These are phyloP conservation scores for Penicillium sp. DNA, from an alignment of 2,329 filamentous ascomycete species.

Conservation along the genomic window DNA sequence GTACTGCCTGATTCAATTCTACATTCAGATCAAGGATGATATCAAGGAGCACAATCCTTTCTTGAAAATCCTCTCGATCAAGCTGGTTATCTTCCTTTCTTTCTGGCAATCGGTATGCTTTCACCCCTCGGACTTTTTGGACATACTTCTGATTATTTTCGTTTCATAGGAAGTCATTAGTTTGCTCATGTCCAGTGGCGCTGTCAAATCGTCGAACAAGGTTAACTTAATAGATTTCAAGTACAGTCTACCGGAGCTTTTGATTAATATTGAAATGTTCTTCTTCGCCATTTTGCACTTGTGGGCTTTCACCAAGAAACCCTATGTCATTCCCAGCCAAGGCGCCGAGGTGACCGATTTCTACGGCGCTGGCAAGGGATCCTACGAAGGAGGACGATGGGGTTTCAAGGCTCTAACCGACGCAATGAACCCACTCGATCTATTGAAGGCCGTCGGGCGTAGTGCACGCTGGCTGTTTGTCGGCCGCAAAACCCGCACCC, in stretches of 20 bases:
- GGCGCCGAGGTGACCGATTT: constrained; percentile 44
- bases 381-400: constrained; percentile 64
- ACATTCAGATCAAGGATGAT: constrained; percentile 69
- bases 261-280: constrained; percentile 84
- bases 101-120: constrained; percentile 71
- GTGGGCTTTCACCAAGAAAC: constrained; percentile 76
- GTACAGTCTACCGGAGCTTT: constrained; percentile 73
- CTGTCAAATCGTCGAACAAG: constrained; percentile 61
- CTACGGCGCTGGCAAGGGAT: constrained; percentile 46
- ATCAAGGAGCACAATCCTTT: constrained; percentile 70
- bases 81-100: constrained; percentile 85
- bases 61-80: constrained; percentile 81
- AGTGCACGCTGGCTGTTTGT: constrained; percentile 79
- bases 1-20: constrained; percentile 87
- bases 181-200: constrained; percentile 61
- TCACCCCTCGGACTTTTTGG: neutral
- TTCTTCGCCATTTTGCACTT: constrained; percentile 75
- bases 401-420: constrained; percentile 67
- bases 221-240: constrained; percentile 74
- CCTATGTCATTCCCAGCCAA: constrained; percentile 58
- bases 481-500: constrained; percentile 57
- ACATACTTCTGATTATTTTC: neutral
- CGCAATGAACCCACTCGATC: constrained; percentile 78
- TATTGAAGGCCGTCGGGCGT: constrained; percentile 75
- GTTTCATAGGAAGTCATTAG: constrained; percentile 55